Conservation (phyloP, 2,329 filamentous ascomycete species). For the Ascomycota sp. region DNA sequence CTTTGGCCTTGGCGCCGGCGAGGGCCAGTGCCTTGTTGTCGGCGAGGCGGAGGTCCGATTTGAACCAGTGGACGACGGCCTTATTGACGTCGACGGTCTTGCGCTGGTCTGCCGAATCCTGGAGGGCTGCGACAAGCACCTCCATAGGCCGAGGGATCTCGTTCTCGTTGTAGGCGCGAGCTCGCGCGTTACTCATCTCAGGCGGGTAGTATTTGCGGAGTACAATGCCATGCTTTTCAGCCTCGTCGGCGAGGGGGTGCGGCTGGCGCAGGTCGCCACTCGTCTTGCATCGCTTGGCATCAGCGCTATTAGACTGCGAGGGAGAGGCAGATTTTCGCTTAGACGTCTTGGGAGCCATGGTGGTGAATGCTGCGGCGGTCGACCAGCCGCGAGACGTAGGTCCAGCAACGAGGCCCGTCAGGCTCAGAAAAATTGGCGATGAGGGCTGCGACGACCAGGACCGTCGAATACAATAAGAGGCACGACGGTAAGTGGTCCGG, state of each 20-base stretch:
- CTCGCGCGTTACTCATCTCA: constrained; percentile 67
- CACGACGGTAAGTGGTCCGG: no score
- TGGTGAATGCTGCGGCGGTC: constrained; percentile 2
- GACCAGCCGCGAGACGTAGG: no score
- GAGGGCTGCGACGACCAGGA: no score
- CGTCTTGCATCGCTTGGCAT: constrained; percentile 12
- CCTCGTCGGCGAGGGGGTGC: constrained; percentile 22
- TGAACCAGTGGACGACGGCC: constrained; percentile 76
- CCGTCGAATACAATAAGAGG: no score
- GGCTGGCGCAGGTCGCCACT: constrained; percentile 18
- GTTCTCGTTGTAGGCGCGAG: constrained; percentile 47
- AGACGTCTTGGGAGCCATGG: constrained; percentile 9
- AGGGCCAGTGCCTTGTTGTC: constrained; percentile 54
- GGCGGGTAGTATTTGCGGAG: constrained; percentile 58
- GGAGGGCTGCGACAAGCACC: constrained; percentile 34
- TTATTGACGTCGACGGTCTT: constrained; percentile 28
- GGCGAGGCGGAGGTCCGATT: constrained; percentile 47
- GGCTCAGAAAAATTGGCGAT: no score
- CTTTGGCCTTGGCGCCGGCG: constrained; percentile 42
- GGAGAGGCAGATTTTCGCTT: constrained; percentile 10
- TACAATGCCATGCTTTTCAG: constrained; percentile 37
- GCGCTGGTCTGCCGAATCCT: constrained; percentile 33
- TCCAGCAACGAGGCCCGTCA: no score
- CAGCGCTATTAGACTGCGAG: constrained; percentile 5
- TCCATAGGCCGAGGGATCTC: constrained; percentile 53